These are phyloP conservation scores for Diaporthe sp. DNA, from an alignment of 2,329 filamentous ascomycete genomes.

Conservation along the genomic window DNA sequence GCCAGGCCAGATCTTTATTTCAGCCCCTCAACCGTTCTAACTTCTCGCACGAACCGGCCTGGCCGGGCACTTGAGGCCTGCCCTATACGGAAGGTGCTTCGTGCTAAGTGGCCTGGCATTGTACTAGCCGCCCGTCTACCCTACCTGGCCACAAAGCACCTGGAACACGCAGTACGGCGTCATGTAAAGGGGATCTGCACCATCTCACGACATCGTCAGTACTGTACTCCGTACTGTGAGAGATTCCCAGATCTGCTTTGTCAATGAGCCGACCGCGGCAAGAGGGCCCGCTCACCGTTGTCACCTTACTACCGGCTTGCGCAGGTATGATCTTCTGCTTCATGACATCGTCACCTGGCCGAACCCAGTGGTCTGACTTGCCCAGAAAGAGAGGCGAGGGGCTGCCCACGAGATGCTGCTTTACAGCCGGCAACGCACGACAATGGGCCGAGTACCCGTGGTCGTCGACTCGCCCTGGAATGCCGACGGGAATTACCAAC, in stretches of 20 bases:
- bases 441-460: slow-evolving; percentile 2
- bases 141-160: slow-evolving; percentile 7
- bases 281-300: slow-evolving; percentile 14
- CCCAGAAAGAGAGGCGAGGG: not conserved
- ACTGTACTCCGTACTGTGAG: slow-evolving; percentile 13
- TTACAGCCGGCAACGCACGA: slow-evolving; percentile 16
- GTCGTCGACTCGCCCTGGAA: not conserved
- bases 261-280: slow-evolving; percentile 7
- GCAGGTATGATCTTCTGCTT: not conserved
- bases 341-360: not conserved
- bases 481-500: slow-evolving; percentile 7
- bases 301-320: slow-evolving; percentile 5
- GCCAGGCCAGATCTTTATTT: slow-evolving; percentile 23
- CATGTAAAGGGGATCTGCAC: slow-evolving; percentile 1
- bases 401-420: not conserved
- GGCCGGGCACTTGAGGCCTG: slow-evolving; percentile 6
- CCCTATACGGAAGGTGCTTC: slow-evolving; percentile 27
- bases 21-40: slow-evolving; percentile 8
- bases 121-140: slow-evolving; percentile 18
- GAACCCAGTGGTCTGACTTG: slow-evolving; percentile 10
- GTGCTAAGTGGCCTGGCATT: slow-evolving; percentile 9
- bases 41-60: not conserved
- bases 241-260: not conserved
- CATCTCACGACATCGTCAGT: slow-evolving; percentile 3
- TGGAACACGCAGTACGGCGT: slow-evolving; percentile 7